Percentiles rank a stretch among this genome's conserved stretches.
Conservation (phyloP, 2,329 filamentous ascomycete genomes). For the Neopestalotiopsis rosae region DNA sequence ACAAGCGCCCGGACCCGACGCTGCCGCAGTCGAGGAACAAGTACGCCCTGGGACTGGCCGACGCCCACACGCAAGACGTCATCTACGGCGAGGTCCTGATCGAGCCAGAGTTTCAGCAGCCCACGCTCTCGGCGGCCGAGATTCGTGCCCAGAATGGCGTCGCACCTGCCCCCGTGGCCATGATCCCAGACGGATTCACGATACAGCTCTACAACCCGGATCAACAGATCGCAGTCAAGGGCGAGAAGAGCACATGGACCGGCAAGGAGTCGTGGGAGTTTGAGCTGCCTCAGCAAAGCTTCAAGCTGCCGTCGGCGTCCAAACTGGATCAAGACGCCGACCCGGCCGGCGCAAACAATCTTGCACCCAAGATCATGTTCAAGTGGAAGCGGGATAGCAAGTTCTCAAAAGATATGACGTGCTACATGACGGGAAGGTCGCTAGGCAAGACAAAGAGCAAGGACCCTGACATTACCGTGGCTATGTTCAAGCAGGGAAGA, state of each 20-base stretch:
- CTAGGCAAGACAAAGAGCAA: conserved; percentile 78
- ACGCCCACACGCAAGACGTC: conserved; percentile 80
- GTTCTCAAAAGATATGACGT: conserved; percentile 85
- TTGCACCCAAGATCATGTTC: conserved; percentile 79
- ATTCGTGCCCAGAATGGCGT: conserved; percentile 73
- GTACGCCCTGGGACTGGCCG: conserved; percentile 86
- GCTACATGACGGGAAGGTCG: conserved; percentile 81
- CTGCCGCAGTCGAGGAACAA: conserved; percentile 75
- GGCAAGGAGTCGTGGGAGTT: conserved; percentile 87
- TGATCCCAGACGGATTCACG: conserved; percentile 79
- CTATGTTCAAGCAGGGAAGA: conserved; percentile 77
- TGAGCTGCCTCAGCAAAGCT: conserved; percentile 85
- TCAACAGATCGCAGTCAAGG: conserved; percentile 74
- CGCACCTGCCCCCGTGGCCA: conserved; percentile 69
- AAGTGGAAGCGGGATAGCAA: conserved; percentile 90
- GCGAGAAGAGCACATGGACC: conserved; percentile 79
- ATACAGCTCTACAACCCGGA: conserved; percentile 95
- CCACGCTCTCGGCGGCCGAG: conserved; percentile 80
- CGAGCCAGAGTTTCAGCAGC: conserved; percentile 84
- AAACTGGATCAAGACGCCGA: conserved; percentile 75
- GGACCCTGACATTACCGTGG: conserved; percentile 95
- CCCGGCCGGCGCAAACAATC: conserved; percentile 51
- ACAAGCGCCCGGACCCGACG: conserved; percentile 77
- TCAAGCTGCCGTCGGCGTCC: conserved; percentile 79
- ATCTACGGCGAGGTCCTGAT: conserved; percentile 88